A percentile compares a stretch with the other conserved stretches of the same genome.
Conservation (phyloP, 2,329 filamentous ascomycete genomes). For the Phialophora macrospora region DNA sequence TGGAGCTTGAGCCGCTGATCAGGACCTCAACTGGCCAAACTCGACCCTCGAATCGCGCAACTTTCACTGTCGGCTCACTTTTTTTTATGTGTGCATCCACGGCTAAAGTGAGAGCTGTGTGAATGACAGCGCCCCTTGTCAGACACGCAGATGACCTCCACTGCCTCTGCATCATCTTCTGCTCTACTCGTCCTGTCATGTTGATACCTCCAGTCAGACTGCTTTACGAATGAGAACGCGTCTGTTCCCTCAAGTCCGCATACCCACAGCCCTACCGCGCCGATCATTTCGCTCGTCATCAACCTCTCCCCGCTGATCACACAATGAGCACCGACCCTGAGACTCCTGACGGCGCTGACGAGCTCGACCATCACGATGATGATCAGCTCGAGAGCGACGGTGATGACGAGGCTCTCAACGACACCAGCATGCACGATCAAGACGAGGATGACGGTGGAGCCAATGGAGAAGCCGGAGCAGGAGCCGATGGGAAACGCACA, state of each 20-base stretch:
- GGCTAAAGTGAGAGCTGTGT: conserved; percentile 2
- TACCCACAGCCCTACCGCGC: conserved; percentile 32
- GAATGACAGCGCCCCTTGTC: neutral
- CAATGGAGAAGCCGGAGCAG: conserved; percentile 16
- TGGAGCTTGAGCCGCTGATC: conserved; percentile 19
- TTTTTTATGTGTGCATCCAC: conserved; percentile 7
- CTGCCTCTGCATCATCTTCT: neutral
- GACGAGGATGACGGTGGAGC: conserved; percentile 24
- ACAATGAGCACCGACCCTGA: conserved; percentile 33
- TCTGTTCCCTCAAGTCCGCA: conserved; percentile 43
- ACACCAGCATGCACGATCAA: conserved; percentile 26
- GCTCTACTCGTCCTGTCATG: neutral
- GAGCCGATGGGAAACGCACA: conserved; percentile 19
- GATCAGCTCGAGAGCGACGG: conserved; percentile 30
- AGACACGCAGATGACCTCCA: neutral
- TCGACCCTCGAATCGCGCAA: conserved; percentile 12
- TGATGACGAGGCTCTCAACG: conserved; percentile 27
- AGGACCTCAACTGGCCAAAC: conserved; percentile 12
- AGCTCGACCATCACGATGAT: conserved; percentile 27
- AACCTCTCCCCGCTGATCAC: conserved; percentile 12
- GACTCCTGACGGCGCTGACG: conserved; percentile 28
- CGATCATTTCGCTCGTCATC: conserved; percentile 3
- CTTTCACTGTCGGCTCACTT: conserved; percentile 18
- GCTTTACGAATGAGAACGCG: conserved; percentile 27
- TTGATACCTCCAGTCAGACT: neutral